Base-by-base conservation (phyloP, 2,329 filamentous ascomycete species). In the Hypoxylon sp. region DNA sequence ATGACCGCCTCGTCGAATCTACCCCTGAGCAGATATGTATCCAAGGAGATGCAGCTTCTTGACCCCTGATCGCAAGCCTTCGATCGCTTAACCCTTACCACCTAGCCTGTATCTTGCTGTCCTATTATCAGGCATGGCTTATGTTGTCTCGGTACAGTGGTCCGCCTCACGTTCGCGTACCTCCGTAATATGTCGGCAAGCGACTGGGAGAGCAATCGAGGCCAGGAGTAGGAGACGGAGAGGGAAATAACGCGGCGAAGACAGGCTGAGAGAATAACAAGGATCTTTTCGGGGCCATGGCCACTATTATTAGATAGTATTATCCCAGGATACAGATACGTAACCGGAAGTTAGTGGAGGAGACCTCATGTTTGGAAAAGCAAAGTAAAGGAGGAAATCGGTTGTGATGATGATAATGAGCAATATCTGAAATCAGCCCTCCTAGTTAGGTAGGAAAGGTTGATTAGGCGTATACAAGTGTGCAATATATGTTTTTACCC, bases 161-260 rank as follows among this genome's bases (percentile, higher is more conserved):
- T 74, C 19, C 70, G 61, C 51, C 60, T 75, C 44, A 61, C 69
- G 22, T 74, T 73, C 34, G 67, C 71, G 32, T 66, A 73, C 50
- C 59, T 71, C 28, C 68, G 69, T 56, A 70, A 68, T 58, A 73
- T 74, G 72, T 70, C 71, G 28, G 44, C 47, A 32, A 61, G 58
- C 55, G 73, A 74, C 62, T 73, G 70, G 71, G 46, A 56, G 32
- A 69, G 65, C 57, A 74, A 69, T 37, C 43, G 52, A 48, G 58
- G 64, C 34, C 53, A 64, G n/a, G 37, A 39, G 67, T 63, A 37
- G 20, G 22, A 22, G 57, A 59, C 15, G 50, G 53, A 54, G 53
- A 54, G 56, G 20, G 15, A 51, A 52, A 52, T 44, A 62, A 47
- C 15, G 20, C 44, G 22, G 37, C 37, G 30, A 44, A 50, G 15